phyloP scores from a whole-genome alignment of 192 early-diverging fungal genomes.

The Backusella circina region DNA sequence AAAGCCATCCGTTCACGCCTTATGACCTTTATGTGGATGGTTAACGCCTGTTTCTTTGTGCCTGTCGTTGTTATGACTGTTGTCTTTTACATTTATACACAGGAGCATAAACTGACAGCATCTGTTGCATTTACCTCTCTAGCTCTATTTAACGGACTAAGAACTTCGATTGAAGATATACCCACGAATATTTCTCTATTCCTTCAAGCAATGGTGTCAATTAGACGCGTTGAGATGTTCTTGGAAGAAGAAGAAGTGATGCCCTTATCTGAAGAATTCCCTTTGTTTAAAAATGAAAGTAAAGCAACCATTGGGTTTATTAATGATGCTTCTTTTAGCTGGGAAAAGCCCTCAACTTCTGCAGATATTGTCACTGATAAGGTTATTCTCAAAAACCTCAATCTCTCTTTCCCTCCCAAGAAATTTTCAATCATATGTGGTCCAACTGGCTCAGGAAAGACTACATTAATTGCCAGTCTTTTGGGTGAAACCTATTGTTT shows the following conservation, averaged over 20 bases:
- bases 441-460: too few relatives aligned
- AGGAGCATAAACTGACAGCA: neutral
- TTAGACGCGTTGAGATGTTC: neutral
- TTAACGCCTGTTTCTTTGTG: neutral
- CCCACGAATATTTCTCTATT: neutral
- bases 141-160: neutral
- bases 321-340: neutral
- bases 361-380: neutral
- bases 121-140: neutral
- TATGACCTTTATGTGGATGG: neutral
- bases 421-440: too few relatives aligned
- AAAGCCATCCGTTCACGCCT: neutral
- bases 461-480: slow-evolving; percentile 45
- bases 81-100: neutral
- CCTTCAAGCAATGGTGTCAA: neutral
- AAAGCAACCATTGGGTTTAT: neutral
- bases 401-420: too few relatives aligned
- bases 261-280: neutral
- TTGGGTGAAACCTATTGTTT: slow-evolving; percentile 74
- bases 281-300: neutral
- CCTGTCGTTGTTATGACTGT: neutral
- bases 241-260: neutral
- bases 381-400: slow-evolving; percentile 46
- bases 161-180: neutral
- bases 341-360: neutral